Conservation (phyloP, 345 rosid species). For the Eucalyptus cladocalyx region DNA sequence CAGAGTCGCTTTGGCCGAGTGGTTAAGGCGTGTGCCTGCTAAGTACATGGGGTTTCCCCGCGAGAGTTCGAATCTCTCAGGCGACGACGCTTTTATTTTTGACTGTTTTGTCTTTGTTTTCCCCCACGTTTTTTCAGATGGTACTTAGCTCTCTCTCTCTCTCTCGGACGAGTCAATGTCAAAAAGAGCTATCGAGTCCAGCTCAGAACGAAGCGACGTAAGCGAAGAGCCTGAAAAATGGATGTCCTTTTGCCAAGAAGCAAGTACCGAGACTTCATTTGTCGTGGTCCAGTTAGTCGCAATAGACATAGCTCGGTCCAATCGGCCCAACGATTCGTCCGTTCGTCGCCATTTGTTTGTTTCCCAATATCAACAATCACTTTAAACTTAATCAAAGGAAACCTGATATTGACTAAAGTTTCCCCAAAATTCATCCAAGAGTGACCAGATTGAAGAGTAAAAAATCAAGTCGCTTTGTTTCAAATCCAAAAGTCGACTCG, state of each 20-base stretch:
- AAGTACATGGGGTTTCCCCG: constrained; percentile 77
- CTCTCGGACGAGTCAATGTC: background rate
- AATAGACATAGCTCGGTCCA: background rate
- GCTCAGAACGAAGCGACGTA: rapidly evolving
- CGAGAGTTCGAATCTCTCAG: constrained; percentile 77
- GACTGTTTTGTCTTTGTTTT: background rate
- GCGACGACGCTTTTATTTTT: constrained; percentile 12
- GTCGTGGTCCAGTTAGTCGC: background rate
- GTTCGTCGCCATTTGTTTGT: background rate
- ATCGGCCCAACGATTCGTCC: background rate
- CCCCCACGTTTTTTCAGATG: rapidly evolving
- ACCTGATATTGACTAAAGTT: rapidly evolving
- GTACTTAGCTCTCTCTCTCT: background rate
- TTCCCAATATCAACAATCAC: rapidly evolving
- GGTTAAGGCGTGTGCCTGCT: constrained; percentile 93
- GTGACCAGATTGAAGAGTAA: background rate
- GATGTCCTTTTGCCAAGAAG: background rate
- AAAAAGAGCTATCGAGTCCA: background rate
- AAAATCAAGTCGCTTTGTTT: background rate
- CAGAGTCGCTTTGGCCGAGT: constrained; percentile 71
- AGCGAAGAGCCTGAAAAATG: background rate
- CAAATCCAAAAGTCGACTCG: background rate
- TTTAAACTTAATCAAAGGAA: background rate
- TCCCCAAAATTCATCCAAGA: background rate
- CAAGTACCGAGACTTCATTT: background rate